These are phyloP conservation scores for Tubosaeta brunneosetosa DNA, from an alignment of 768 basidiomycete species.

Conservation along the genomic window DNA sequence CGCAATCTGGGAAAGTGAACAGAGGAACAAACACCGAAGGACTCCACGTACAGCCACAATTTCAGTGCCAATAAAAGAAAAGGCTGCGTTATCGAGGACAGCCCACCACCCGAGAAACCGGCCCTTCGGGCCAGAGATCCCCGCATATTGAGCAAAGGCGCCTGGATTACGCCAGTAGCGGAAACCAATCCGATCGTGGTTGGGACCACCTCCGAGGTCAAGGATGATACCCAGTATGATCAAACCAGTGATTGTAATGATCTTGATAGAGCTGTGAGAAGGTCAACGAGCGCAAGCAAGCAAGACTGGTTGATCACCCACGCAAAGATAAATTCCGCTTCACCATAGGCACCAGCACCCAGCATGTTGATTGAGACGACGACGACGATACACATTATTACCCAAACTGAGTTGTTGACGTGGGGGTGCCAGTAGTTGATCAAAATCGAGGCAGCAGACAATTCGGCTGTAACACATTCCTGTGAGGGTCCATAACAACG, in stretches of 20 bases:
- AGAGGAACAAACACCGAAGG: not conserved
- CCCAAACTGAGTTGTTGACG: conserved; percentile 71
- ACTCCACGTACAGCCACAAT: conserved; percentile 70
- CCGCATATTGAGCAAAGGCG: conserved; percentile 70
- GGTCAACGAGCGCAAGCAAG: not conserved
- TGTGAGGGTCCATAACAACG: not conserved
- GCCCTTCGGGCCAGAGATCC: conserved; percentile 64
- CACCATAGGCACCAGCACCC: conserved; percentile 76
- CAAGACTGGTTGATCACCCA: conserved; percentile 20
- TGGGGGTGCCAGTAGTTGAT: conserved; percentile 65
- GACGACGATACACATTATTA: conserved; percentile 70
- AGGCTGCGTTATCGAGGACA: conserved; percentile 82
- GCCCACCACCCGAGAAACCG: conserved; percentile 71
- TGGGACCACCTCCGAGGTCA: conserved; percentile 85
- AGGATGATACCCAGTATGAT: conserved; percentile 69
- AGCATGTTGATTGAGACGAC: conserved; percentile 72
- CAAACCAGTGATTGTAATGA: conserved; percentile 74
- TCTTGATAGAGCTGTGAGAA: conserved; percentile 65
- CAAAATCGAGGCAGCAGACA: conserved; percentile 56
- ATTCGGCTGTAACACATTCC: conserved; percentile 21
- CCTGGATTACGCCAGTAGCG: conserved; percentile 86
- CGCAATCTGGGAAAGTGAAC: conserved; percentile 51
- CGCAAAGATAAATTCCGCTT: conserved; percentile 85
- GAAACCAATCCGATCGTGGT: conserved; percentile 60
- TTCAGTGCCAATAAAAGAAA: conserved; percentile 92